Evolutionary conservation across 1,284 basidiomycete genomes (phyloP).

Genomic region (Austropuccinia psidii): DNA sequence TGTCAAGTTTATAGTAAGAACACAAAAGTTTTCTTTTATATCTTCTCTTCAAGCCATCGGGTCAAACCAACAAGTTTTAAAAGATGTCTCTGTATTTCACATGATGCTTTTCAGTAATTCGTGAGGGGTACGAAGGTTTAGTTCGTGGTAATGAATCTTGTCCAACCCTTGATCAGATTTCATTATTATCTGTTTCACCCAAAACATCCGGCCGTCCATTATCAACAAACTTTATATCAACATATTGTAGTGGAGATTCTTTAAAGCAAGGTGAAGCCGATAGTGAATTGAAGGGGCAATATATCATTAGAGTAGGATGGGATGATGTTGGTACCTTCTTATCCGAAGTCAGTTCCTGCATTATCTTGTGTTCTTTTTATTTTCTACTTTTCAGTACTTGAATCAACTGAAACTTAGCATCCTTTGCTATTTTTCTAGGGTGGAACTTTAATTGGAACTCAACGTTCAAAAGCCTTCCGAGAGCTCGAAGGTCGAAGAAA

Average conservation of each 20-base stretch:
- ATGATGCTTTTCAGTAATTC: conserved; percentile 63
- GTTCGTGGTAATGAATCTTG: conserved; percentile 53
- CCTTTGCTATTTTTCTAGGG: conserved; percentile 55
- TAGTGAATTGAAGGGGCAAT: conserved; percentile 65
- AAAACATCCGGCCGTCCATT: conserved; percentile 40
- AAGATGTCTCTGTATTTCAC: background rate
- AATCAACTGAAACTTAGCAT: background rate
- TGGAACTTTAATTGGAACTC: conserved; percentile 92
- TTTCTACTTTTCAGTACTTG: background rate
- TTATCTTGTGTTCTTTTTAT: background rate
- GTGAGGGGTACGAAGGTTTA: conserved; percentile 96
- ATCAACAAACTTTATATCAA: conserved; percentile 56
- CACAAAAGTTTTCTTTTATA: background rate
- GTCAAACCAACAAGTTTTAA: background rate
- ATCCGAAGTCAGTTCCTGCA: conserved; percentile 57
- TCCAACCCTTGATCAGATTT: conserved; percentile 40
- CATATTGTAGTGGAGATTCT: conserved; percentile 84
- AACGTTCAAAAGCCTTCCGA: conserved; percentile 79
- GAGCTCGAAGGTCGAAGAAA: conserved; percentile 74
- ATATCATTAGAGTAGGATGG: conserved; percentile 95
- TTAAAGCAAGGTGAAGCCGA: conserved; percentile 74
- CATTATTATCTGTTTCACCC: too few relatives aligned
- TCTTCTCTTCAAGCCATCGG: too few relatives aligned
- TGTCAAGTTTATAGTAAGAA: conserved; percentile 2
- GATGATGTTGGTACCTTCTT: conserved; percentile 97